Percentiles rank a stretch among this genome's conserved stretches.
Conservation (phyloP, 2,329 filamentous ascomycete genomes). For the Fusarium udum region DNA sequence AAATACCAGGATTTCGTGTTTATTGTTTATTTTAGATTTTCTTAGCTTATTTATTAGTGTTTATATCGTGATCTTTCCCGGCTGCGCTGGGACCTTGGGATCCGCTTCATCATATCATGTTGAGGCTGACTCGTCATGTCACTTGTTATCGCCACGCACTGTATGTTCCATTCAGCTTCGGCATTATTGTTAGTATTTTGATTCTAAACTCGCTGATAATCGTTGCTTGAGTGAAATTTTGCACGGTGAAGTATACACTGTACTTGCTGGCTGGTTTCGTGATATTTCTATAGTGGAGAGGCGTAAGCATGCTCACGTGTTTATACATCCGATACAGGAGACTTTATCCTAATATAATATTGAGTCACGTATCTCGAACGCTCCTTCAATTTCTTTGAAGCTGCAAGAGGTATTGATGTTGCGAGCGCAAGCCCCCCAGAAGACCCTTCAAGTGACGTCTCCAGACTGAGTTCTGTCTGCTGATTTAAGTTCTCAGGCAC, state of each 20-base stretch:
- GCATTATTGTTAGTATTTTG: accelerated
- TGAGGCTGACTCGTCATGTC: not conserved
- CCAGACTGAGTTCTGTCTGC: no score
- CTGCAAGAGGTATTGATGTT: no score
- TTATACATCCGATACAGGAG: not conserved
- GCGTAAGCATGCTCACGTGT: not conserved
- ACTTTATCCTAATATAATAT: no score
- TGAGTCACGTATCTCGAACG: not conserved
- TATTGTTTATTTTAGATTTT: not conserved
- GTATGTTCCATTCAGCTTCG: accelerated
- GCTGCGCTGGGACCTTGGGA: not conserved
- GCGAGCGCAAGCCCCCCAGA: not conserved
- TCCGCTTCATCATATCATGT: not conserved
- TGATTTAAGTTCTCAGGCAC: no score
- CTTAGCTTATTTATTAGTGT: not conserved
- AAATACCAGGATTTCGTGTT: not conserved
- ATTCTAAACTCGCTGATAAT: accelerated
- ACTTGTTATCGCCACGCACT: not conserved
- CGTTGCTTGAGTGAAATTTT: accelerated
- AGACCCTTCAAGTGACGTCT: accelerated
- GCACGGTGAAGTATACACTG: not conserved
- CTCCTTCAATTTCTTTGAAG: no score
- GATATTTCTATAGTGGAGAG: not conserved
- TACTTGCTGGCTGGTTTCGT: not conserved
- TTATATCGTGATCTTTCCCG: not conserved